Evolutionary conservation across 2,329 filamentous ascomycete species (phyloP), one percentile per base, ranked within the genome.

Genomic region (Microdochium bolleyi): DNA sequence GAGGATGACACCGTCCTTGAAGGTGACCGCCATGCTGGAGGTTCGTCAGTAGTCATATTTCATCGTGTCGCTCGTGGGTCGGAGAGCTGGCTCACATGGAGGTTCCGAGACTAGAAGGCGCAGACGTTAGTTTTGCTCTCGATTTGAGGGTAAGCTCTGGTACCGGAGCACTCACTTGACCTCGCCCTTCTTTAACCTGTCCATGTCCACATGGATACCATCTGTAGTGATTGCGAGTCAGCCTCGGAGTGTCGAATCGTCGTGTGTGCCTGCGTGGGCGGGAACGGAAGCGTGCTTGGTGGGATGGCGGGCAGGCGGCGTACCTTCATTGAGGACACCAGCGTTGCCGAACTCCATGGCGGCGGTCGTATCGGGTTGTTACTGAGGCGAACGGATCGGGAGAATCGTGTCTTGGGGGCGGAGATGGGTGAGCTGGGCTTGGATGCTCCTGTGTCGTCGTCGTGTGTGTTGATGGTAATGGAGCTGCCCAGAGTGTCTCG

Each of bases 131-230:
- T 52, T 34, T 27, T 11, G 41, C 49, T 48, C 24, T 9, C 32
- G 14, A 54, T 52, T 51, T 41, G 24, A 22, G 16, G 16, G 37
- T 14, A 24, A 49, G 48, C 32, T 30, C 49, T 4, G 8, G 22
- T 32, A 57, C 76, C 4, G 19, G 9, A 46, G 3, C 13, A 22
- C 90, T 75, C 77, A 96, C 91, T 99, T 99, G 70, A 99, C 92
- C 78, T 99, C 94, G 57, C 94, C 94, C 74, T 91, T 94, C 85
- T 99, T 99, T 72, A 99, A 77, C 67, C 94, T 87, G 67, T 97
- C 89, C 94, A 99, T 99, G 69, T 99, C 94, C 63, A 99, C 80
- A 72, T 99, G 94, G 70, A 99, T 97, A 70, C 94, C 94, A 92
- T 99, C 94, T 97, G 65, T 49, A 52, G 38, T 48, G 51, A 41